Base-by-base conservation (phyloP, 163 green algal genomes). In the Botryococcus braunii region DNA sequence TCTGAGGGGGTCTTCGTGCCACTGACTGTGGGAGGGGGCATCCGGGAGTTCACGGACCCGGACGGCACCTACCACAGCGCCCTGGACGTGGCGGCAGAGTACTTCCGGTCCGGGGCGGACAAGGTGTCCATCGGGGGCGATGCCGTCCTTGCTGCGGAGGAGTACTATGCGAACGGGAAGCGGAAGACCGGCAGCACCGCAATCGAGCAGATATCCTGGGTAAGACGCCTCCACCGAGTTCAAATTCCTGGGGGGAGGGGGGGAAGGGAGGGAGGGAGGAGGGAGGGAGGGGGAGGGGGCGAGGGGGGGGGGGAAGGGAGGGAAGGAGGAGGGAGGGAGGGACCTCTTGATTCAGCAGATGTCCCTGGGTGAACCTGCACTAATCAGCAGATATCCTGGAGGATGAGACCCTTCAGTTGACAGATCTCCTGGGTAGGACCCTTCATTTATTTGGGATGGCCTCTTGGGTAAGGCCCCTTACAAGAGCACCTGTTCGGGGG, bases 1-100 rank as follows among this genome's bases (percentile, higher is more conserved):
- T 92, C 80, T 43, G 85, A 97, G 83, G 87, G 85, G 6, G 91
- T 99, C 29, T 99, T 99, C 85, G 94, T 99, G 69, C 94, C 94
- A 17, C 81, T 99, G 25, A 99, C 94, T 21, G 89, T 99, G n/a
- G 94, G 94, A n/a, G 94, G 93, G 25, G 93, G 94, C 73, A 99
- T 99, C 76, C 71, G 89, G 3, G 88, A 84, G 41, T 96, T 97
- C 74, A 96, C 81, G 21, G 92, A 97, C 72, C 77, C 64, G 3
- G 48, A 80, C 5, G 90, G 90, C 49, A 75, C 69, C 31, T 75
- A 79, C 62, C 93, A 96, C 74, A 82, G 67, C 21, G 91, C 90
- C 4, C 76, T 98, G 27, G 79, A 96, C 69, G 94, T 99, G 50
- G 93, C 93, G 11, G 80, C 86, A 6, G 91, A 95, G 77, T 99